These are phyloP conservation scores for Parascedosporium putredinis DNA, from an alignment of 2,329 filamentous ascomycete species.

Conservation along the genomic window DNA sequence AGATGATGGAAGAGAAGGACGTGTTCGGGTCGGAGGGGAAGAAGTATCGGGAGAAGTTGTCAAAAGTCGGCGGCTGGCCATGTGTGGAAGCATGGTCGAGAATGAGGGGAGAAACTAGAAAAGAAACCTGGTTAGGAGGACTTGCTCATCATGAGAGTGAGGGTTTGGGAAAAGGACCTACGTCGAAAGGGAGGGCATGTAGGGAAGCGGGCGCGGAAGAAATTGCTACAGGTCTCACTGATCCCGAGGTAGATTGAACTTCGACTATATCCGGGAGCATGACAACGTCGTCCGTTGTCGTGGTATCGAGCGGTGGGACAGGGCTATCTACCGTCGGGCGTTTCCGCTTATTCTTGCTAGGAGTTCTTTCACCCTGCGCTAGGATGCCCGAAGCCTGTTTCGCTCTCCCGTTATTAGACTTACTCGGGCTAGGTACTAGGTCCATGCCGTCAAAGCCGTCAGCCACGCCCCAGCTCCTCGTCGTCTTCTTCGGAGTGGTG, in stretches of 20 bases:
- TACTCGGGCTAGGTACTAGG: constrained; percentile 42
- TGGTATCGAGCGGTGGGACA: constrained; percentile 45
- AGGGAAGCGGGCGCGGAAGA: constrained; percentile 4
- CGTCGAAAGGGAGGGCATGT: constrained; percentile 29
- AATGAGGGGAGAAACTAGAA: constrained; percentile 50
- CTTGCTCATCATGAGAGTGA: constrained; percentile 27
- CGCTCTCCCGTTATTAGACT: constrained; percentile 19
- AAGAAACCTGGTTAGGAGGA: too few relatives aligned
- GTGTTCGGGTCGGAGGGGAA: constrained; percentile 54
- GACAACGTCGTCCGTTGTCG: constrained; percentile 20
- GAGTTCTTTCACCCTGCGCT: constrained; percentile 42
- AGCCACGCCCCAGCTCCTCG: constrained; percentile 47
- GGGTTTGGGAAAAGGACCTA: constrained; percentile 18
- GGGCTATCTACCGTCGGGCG: constrained; percentile 56
- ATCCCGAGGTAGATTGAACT: neutral
- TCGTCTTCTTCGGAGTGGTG: constrained; percentile 52
- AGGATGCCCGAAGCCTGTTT: neutral
- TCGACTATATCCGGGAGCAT: constrained; percentile 20
- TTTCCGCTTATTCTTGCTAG: constrained; percentile 62
- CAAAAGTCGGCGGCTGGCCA: constrained; percentile 52
- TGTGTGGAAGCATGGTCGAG: constrained; percentile 50
- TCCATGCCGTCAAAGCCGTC: constrained; percentile 70
- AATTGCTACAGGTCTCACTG: constrained; percentile 1
- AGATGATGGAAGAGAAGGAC: constrained; percentile 56
- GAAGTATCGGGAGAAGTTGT: constrained; percentile 50